Percentiles rank a stretch among this genome's conserved stretches.
phyloP scores from a whole-genome alignment of 441 rosid species.

The Adansonia madagascariensis region DNA sequence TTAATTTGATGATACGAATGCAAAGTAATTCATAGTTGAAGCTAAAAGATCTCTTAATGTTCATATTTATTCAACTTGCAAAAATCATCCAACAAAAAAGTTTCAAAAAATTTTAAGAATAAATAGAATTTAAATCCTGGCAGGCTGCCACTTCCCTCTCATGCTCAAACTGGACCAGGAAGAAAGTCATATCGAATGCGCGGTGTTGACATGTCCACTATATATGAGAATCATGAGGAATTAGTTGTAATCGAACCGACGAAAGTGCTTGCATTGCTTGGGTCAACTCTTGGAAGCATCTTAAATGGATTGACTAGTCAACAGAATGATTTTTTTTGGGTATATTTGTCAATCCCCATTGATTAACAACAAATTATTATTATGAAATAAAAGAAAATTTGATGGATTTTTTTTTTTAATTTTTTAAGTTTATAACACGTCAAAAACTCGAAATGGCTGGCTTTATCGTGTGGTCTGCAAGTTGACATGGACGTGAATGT shows the following conservation, averaged over 20 bases:
- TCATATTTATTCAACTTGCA: neutral
- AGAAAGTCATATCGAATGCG: slow-evolving; percentile 14
- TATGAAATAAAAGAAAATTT: neutral
- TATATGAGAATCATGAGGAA: neutral
- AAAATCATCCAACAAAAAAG: neutral
- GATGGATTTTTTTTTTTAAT: neutral
- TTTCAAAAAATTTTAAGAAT: too few species aligned
- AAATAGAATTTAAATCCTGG: neutral
- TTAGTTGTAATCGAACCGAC: slow-evolving; percentile 10
- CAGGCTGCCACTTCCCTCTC: neutral
- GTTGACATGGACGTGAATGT: neutral
- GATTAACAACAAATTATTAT: too few species aligned
- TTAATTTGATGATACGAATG: neutral
- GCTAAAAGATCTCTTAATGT: neutral
- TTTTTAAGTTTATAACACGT: neutral
- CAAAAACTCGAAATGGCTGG: slow-evolving; percentile 4
- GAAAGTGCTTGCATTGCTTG: neutral
- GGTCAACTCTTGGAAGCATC: slow-evolving; percentile 11
- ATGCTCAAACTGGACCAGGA: neutral
- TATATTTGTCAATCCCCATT: neutral
- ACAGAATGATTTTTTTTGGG: neutral
- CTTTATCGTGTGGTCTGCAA: neutral
- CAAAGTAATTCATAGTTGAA: neutral
- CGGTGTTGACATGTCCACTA: slow-evolving; percentile 29
- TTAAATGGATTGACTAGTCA: slow-evolving; percentile 24